Percentiles rank a stretch among this genome's conserved stretches.
phyloP scores from a whole-genome alignment of 305 asterid species.

The Withania somnifera region DNA sequence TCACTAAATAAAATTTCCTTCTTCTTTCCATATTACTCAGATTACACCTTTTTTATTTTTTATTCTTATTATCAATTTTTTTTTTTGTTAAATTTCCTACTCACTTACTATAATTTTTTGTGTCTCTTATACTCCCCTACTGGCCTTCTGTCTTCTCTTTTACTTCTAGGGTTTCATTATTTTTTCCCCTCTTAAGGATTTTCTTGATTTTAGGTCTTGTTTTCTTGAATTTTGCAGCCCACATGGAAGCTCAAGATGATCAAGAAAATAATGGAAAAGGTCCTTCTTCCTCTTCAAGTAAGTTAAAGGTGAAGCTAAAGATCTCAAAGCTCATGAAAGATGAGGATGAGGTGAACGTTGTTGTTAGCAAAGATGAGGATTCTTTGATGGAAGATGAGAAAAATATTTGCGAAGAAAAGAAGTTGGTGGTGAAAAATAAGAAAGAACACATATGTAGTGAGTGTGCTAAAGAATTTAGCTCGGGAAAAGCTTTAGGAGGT shows the following conservation, averaged over 20 bases:
- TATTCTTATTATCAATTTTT: background rate
- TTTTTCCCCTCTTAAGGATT: too few relatives aligned
- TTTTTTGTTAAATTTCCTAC: background rate
- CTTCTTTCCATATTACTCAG: background rate
- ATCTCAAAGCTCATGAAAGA: background rate
- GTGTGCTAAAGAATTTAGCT: constrained; percentile 37
- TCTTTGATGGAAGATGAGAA: too few relatives aligned
- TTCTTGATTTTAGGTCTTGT: background rate
- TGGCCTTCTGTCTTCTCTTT: background rate
- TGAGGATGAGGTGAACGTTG: background rate
- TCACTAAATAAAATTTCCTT: background rate
- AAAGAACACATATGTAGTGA: constrained; percentile 28
- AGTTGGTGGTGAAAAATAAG: background rate
- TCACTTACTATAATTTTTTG: background rate
- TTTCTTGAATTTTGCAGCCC: background rate
- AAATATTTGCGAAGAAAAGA: background rate
- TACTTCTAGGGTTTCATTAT: background rate
- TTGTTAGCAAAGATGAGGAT: background rate
- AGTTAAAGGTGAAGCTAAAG: background rate
- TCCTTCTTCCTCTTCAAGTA: background rate
- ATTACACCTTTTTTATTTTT: background rate
- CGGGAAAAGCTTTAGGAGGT: constrained; percentile 79
- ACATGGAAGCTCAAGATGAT: constrained; percentile 1
- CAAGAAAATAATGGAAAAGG: background rate
- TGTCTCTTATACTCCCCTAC: background rate